Evolutionary conservation across 371 early-diverging fungal species (phyloP).

Genomic region (Syncephalis plumigaleata): DNA sequence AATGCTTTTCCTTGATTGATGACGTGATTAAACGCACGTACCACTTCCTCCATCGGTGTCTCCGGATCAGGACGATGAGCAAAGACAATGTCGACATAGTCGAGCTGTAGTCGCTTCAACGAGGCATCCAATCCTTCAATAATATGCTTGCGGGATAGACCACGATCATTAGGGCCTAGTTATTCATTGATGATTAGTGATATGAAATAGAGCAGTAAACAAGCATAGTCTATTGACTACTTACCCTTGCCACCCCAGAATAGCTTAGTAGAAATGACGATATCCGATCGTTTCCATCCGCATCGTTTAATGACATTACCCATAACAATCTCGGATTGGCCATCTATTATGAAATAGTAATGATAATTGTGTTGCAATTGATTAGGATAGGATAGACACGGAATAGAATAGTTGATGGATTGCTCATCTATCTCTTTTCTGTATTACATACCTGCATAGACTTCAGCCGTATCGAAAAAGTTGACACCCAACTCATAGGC

Average conservation of each 20-base stretch:
- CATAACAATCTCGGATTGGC: slow-evolving; percentile 62
- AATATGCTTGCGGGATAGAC: slow-evolving; percentile 71
- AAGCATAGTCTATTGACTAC: no score
- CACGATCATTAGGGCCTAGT: slow-evolving; percentile 54
- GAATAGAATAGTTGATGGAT: no score
- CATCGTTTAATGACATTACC: slow-evolving; percentile 54
- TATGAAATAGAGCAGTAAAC: no score
- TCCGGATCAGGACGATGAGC: slow-evolving; percentile 63
- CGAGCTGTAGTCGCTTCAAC: slow-evolving; percentile 50
- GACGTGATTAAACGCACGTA: slow-evolving; percentile 71
- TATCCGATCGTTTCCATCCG: slow-evolving; percentile 48
- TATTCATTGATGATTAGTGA: no score
- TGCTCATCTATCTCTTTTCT: no score
- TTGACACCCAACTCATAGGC: slow-evolving; percentile 65
- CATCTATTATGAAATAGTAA: slow-evolving; percentile 17
- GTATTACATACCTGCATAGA: slow-evolving; percentile 28
- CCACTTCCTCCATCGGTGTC: slow-evolving; percentile 68
- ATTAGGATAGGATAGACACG: no score
- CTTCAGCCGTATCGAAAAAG: slow-evolving; percentile 70
- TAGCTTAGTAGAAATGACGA: slow-evolving; percentile 69
- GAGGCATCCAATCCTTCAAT: slow-evolving; percentile 65
- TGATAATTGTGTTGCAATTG: no score
- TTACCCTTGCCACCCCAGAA: slow-evolving; percentile 58
- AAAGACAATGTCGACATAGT: slow-evolving; percentile 66
- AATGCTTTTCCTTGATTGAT: slow-evolving; percentile 70